Evolutionary conservation across 108 stramenopile species (phyloP).

Genomic region (Fragilariopsis cylindrus): DNA sequence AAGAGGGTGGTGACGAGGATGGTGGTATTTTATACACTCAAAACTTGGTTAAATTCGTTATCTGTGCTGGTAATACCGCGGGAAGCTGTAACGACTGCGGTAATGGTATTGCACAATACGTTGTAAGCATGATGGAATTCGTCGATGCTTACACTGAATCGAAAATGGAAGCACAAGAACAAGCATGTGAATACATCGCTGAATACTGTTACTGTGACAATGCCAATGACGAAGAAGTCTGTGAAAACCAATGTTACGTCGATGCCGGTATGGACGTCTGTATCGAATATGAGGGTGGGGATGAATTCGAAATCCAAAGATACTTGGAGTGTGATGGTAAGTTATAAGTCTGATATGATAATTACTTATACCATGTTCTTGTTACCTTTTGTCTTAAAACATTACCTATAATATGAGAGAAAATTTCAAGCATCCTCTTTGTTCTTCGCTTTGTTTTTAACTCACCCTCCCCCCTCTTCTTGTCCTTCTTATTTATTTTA

Average conservation of each 20-base stretch:
- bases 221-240: constrained; percentile 61
- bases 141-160: constrained; percentile 63
- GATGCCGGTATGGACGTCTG: constrained; percentile 53
- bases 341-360: constrained; percentile 3
- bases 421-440: background rate
- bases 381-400: background rate
- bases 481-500: constrained; percentile 13
- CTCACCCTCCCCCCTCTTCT: background rate
- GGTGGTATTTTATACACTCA: constrained; percentile 56
- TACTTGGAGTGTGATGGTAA: constrained; percentile 61
- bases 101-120: constrained; percentile 63
- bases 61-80: constrained; percentile 54
- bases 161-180: constrained; percentile 50
- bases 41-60: constrained; percentile 70
- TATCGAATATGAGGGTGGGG: constrained; percentile 44
- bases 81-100: constrained; percentile 41
- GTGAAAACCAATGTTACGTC: constrained; percentile 51
- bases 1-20: constrained; percentile 40
- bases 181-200: constrained; percentile 63
- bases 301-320: constrained; percentile 48
- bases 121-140: constrained; percentile 72
- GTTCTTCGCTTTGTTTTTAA: background rate
- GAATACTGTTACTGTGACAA: constrained; percentile 81
- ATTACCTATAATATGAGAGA: background rate
- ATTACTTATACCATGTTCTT: constrained; percentile 4